Conservation (phyloP, 2,329 filamentous ascomycete genomes). For the Lachnellula suecica region DNA sequence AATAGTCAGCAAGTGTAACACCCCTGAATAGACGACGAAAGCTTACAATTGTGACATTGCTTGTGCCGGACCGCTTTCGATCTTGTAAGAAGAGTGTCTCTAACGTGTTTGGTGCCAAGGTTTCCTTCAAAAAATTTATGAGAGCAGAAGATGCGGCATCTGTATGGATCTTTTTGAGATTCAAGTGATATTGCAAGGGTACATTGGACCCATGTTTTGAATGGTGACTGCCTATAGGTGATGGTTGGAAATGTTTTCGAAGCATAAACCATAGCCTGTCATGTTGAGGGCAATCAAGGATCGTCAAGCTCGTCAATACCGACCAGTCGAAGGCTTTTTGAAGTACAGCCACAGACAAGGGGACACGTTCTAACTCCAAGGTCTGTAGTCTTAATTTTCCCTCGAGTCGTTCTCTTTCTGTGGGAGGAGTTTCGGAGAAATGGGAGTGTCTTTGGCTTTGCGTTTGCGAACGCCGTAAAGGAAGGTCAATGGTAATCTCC, state of each 20-base stretch:
- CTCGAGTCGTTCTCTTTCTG: slow-evolving; percentile 43
- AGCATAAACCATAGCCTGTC: slow-evolving; percentile 75
- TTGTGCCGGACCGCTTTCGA: slow-evolving; percentile 46
- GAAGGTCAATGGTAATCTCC: slow-evolving; percentile 15
- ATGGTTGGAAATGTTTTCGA: slow-evolving; percentile 58
- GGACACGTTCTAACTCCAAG: slow-evolving; percentile 73
- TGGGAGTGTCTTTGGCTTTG: slow-evolving; percentile 24
- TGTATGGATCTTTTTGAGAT: slow-evolving; percentile 72
- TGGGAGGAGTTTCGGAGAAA: slow-evolving; percentile 22
- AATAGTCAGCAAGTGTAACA: slow-evolving; percentile 7
- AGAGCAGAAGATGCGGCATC: slow-evolving; percentile 69
- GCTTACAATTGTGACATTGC: slow-evolving; percentile 55
- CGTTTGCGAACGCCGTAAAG: slow-evolving; percentile 25
- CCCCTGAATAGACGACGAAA: not conserved
- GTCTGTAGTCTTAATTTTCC: slow-evolving; percentile 66
- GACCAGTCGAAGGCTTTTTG: slow-evolving; percentile 74
- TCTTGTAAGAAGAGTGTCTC: slow-evolving; percentile 79
- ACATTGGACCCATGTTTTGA: slow-evolving; percentile 31
- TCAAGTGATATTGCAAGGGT: slow-evolving; percentile 57
- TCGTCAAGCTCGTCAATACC: slow-evolving; percentile 66
- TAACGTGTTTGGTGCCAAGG: slow-evolving; percentile 75
- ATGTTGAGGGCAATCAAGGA: slow-evolving; percentile 71
- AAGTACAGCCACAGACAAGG: slow-evolving; percentile 70
- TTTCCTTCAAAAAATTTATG: slow-evolving; percentile 74
- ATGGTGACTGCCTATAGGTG: slow-evolving; percentile 24